These are phyloP conservation scores for Rhizopogon vesiculosus DNA, from an alignment of 768 basidiomycete species.

Conservation along the genomic window DNA sequence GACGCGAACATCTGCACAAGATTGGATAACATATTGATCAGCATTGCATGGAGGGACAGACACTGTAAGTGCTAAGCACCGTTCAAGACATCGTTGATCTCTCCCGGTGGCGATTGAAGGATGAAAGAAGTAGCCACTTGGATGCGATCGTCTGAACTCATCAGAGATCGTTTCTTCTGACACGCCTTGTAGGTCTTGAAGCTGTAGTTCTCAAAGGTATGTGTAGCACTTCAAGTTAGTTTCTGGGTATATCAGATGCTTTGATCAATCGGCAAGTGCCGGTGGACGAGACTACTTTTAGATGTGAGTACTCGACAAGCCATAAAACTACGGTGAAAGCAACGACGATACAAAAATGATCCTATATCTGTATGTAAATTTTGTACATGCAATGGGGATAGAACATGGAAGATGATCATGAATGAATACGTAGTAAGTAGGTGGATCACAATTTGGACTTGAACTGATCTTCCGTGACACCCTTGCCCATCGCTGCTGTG, in stretches of 20 bases:
- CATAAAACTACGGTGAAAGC: not conserved
- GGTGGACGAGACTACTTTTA: not conserved
- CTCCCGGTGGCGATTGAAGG: conserved; percentile 88
- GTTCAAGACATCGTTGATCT: conserved; percentile 95
- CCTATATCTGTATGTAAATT: not conserved
- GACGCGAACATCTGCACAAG: conserved; percentile 72
- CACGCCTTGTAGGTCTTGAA: not conserved
- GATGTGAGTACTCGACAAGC: not conserved
- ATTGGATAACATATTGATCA: conserved; percentile 5
- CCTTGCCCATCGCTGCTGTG: conserved; percentile 98
- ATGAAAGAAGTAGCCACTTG: conserved; percentile 74
- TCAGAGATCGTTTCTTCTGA: conserved; percentile 17
- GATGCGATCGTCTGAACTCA: conserved; percentile 64
- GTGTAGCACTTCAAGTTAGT: too few relatives aligned
- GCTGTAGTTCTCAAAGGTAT: too few relatives aligned
- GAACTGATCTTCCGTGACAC: conserved; percentile 92
- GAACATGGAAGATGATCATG: not conserved
- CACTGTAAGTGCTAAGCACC: conserved; percentile 40
- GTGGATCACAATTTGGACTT: conserved; percentile 36
- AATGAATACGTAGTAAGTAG: not conserved
- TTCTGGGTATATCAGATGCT: too few relatives aligned
- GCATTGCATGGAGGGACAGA: conserved; percentile 1
- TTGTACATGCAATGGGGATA: conserved; percentile 2
- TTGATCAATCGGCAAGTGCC: not conserved
- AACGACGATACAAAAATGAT: not conserved